Evolutionary conservation across 345 rosid species (phyloP).

Genomic region (Populus euphratica): DNA sequence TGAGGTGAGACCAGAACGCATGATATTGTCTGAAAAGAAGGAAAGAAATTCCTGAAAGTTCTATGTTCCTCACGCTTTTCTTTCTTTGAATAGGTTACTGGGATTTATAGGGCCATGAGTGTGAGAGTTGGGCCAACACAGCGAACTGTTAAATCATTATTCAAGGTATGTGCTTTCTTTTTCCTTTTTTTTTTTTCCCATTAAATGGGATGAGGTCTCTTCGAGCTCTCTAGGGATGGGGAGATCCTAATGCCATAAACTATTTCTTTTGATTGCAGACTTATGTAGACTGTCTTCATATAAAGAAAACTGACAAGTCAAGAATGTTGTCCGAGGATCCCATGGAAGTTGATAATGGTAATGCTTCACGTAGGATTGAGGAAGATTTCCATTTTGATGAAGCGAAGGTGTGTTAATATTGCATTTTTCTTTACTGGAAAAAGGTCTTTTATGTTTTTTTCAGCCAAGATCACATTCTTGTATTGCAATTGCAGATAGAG

Average conservation of each 20-base stretch:
- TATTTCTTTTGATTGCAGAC: slow-evolving; percentile 48
- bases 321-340: slow-evolving; percentile 75
- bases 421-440: not conserved
- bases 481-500: slow-evolving; percentile 47
- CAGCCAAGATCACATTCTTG: not conserved
- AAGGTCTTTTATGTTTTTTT: not conserved
- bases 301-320: slow-evolving; percentile 77
- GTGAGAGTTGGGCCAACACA: slow-evolving; percentile 80
- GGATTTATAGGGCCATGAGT: slow-evolving; percentile 94
- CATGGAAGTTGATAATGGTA: slow-evolving; percentile 55
- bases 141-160: slow-evolving; percentile 91
- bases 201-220: slow-evolving; percentile 1
- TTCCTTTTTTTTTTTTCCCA: not conserved
- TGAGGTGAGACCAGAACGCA: slow-evolving; percentile 48
- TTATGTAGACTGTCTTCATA: slow-evolving; percentile 89
- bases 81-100: slow-evolving; percentile 59
- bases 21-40: not conserved
- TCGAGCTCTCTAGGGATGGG: slow-evolving; percentile 5
- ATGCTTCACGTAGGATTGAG: slow-evolving; percentile 46
- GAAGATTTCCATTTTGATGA: slow-evolving; percentile 74
- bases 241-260: slow-evolving; percentile 5
- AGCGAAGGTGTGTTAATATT: slow-evolving; percentile 38
- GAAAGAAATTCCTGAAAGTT: not conserved
- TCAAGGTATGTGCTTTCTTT: slow-evolving; percentile 50
- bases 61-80: slow-evolving; percentile 10